Evolutionary conservation across 106 monocot species (phyloP).

Genomic region (Cymbidium sinense): DNA sequence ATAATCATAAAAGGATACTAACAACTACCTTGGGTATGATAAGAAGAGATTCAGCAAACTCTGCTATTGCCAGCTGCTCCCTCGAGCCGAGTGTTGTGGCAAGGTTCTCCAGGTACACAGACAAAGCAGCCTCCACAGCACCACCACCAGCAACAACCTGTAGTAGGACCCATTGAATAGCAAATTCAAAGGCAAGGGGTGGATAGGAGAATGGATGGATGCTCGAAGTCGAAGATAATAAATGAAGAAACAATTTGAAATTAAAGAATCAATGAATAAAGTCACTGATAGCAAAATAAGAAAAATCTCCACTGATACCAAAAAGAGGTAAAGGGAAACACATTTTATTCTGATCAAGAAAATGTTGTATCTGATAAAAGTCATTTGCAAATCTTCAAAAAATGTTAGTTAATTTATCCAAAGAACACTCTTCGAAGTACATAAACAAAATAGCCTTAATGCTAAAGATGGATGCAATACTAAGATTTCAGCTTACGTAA

Average conservation of each 20-base stretch:
- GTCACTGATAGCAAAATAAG: not conserved
- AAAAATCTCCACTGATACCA: not conserved
- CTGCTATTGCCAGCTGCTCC: constrained; percentile 73
- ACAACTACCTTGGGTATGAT: constrained; percentile 51
- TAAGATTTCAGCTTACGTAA: not conserved
- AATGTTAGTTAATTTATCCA: not conserved
- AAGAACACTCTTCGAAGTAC: not conserved
- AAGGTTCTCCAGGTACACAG: constrained; percentile 68
- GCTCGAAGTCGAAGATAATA: too few species aligned
- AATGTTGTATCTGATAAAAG: not conserved
- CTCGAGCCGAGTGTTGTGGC: constrained; percentile 75
- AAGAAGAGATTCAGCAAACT: constrained; percentile 67
- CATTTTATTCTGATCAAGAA: not conserved
- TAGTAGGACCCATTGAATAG: not conserved
- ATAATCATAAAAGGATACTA: not conserved
- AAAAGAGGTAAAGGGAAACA: not conserved
- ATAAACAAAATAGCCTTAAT: not conserved
- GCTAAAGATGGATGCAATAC: not conserved
- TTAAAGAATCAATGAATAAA: not conserved
- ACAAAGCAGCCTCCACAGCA: constrained; percentile 72
- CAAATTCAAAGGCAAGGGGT: not conserved
- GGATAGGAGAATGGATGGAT: not conserved
- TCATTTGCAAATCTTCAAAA: not conserved
- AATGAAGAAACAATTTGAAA: not conserved
- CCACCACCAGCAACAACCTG: constrained; percentile 89